These are phyloP conservation scores for Isabelozyma heimii DNA, from an alignment of 805 yeast genomes.

Conservation along the genomic window DNA sequence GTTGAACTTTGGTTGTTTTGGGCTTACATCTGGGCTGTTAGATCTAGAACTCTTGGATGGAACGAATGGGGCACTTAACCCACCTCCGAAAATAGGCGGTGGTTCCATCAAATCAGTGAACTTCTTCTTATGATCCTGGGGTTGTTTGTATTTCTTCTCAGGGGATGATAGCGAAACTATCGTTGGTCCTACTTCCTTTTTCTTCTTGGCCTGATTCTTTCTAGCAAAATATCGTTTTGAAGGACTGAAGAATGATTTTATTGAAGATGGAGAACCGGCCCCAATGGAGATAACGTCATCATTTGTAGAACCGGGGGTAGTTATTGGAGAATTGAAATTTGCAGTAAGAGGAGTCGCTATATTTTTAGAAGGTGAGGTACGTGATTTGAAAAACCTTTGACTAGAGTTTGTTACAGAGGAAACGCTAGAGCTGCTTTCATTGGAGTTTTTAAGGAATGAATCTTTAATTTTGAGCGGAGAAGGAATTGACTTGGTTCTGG, in stretches of 20 bases:
- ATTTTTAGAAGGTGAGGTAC: neutral
- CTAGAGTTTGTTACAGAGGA: neutral
- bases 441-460: neutral
- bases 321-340: neutral
- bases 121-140: slow-evolving; percentile 5
- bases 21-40: neutral
- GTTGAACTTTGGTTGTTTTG: neutral
- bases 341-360: neutral
- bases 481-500: neutral
- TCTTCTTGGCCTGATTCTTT: slow-evolving; percentile 14
- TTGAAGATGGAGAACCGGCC: slow-evolving; percentile 34
- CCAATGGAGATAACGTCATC: slow-evolving; percentile 33
- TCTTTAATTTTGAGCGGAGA: neutral
- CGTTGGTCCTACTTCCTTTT: slow-evolving; percentile 20
- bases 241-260: slow-evolving; percentile 36
- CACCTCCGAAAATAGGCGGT: slow-evolving; percentile 30
- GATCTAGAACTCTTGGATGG: neutral
- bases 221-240: slow-evolving; percentile 32
- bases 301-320: slow-evolving; percentile 22
- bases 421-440: neutral
- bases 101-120: slow-evolving; percentile 33
- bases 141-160: slow-evolving; percentile 4
- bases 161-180: slow-evolving; percentile 31
- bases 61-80: neutral
- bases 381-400: neutral